Base-by-base conservation (phyloP, 1,139 yeast species). In the Pneumocystis jirovecii region DNA sequence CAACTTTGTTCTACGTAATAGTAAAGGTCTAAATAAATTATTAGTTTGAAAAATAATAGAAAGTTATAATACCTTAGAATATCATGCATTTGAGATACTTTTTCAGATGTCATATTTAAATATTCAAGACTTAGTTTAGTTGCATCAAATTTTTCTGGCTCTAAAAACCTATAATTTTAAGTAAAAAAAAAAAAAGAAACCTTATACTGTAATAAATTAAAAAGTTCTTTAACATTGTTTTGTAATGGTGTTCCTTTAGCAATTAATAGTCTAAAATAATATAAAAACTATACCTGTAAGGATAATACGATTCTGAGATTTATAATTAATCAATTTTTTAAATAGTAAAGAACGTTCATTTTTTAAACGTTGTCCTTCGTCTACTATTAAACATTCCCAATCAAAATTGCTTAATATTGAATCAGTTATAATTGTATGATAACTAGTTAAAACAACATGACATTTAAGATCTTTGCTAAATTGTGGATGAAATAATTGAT, bases 341-440 rank as follows among this genome's bases (percentile, higher is more conserved):
- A 91, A 86, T 66, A 87, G 78, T 72, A 86, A 87, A 19, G 93
- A 86, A 70, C 83, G 85, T 1, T 89, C 80, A 74, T 87, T 88
- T 74, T 88, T 88, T 88, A 88, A 85, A 76, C 95, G 82, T 74
- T 88, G 95, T 71, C 95, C 96, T 77, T 88, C 96, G 77, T 88
- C 96, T 69, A 87, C 88, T 68, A 88, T 85, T 90, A 87, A 86
- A 74, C 87, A 91, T 57, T 86, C 86, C 90, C 93, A 88, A 71
- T 82, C 84, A 66, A 85, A 80, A 70, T 84, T 85, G 8, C 87
- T 78, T 66, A 88, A 77, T 45, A 87, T 75, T 5, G 87, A 84
- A 73, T 88, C 96, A 70, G 85, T 85, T 69, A 87, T 86, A 70
- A 87, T 82, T 71, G 87, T 86, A 75, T 87, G 95, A 73, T 84